Base-by-base conservation (phyloP, 2,329 filamentous ascomycete genomes). In the Periconia digitata region DNA sequence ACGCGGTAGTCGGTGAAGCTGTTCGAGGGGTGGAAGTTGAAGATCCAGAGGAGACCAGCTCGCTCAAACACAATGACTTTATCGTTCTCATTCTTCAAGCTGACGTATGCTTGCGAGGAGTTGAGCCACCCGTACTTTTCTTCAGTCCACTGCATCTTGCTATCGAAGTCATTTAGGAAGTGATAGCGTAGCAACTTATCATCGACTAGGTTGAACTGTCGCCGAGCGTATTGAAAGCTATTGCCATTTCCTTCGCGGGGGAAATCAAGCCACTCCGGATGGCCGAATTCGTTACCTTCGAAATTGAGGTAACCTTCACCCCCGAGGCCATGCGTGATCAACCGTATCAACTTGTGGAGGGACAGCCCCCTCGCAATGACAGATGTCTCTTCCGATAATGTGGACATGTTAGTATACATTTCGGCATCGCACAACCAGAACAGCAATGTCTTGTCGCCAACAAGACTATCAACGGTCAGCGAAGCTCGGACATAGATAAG, bases 241-340 rank as follows among this genome's bases (percentile, higher is more conserved):
- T 96, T 95, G 65, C 85, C 76, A 74, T 96, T 96, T 50, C 94
- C 94, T 64, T 86, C 90, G 43, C 94, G 89, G 3, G 94, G 94
- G 73, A 99, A 99, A 72, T 99, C 94, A 34, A 99, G 87, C 94
- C 94, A 99, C 73, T 99, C 94, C 0, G 94, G 94, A 69, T 99
- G 94, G 0, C 94, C 94, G 66, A 99, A 99, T 73, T 99, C 94
- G 72, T 99, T 99, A 52, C 94, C 94, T 75, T 96, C 92, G 62
- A 99, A 99, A 76, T 97, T 99, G 44, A 99, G 87, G 67, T 96
- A 99, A 34, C 92, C 94, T 73, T 99, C 94, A 46, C 94, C 94
- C 50, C 94, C 94, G 15, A 99, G 82, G 36, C 81, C 83, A 69
- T 99, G 92, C 1, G 94, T 97, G 55, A 99, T 77, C 15, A 99